Evolutionary conservation across 805 yeast genomes (phyloP), one percentile per base, ranked within the genome.

Genomic region (Suhomyces xylopsoci): DNA sequence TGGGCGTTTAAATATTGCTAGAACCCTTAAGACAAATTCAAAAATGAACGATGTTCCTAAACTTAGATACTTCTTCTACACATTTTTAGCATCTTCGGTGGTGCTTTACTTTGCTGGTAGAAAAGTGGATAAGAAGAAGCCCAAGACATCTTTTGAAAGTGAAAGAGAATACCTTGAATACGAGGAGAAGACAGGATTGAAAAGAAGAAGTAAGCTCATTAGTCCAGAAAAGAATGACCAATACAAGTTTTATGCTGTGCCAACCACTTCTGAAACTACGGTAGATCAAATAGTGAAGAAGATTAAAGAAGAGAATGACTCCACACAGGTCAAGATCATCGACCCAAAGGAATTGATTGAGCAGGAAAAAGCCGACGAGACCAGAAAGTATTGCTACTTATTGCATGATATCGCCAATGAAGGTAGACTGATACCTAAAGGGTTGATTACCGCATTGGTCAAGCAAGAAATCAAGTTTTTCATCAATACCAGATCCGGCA

Each of bases 261-360:
- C 79, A 5, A 67, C 57, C 49, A 66, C 69, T 45, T 44, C 54
- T 15, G 57, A 63, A 24, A 51, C 43, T 9, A 51, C 59, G 3
- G 48, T 68, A 26, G 61, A 58, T n/a, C 54, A 58, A 34, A 46
- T 71, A 6, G 56, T 61, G 8, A 51, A 49, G 5, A 58, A 58
- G 32, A 47, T 58, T 47, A 48, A 52, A 36, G 25, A 47, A 17
- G 20, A 25, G 7, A 38, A 41, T 14, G 50, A 45, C 17, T 51
- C 50, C 10, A 61, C 52, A 17, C 62, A 66, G 20, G 64, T 74
- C 15, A 74, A 74, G 40, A 65, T 79, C 24, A 68, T 87, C 15
- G 83, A 85, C 54, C 82, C 90, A 7, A 64, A 63, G 30, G 68
- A 70, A 3, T 71, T 85, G 48, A 69, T 85, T 5, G 74, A 74